Evolutionary conservation across 805 yeast genomes (phyloP), one percentile per base, ranked within the genome.

Genomic region (Yarrowia keelungensis): DNA sequence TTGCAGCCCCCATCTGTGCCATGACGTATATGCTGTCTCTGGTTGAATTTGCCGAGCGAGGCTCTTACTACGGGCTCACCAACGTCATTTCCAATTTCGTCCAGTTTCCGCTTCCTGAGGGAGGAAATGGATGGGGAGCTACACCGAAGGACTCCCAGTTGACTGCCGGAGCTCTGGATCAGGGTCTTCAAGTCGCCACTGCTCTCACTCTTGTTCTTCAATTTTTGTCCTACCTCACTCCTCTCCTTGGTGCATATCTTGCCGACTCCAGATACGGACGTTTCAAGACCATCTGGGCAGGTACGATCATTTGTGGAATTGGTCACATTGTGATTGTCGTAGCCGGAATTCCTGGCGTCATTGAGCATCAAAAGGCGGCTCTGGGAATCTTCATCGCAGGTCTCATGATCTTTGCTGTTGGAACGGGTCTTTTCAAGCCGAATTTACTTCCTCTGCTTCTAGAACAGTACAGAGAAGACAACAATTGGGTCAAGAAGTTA

Each of bases 121-220:
- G 53, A 8, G 53, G 53, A 32, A 49, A 49, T 5, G 53, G 53
- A 16, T 49, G 53, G 53, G 53, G 53, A 49, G 53, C 53, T 32
- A 49, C 53, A 9, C 53, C 53, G 2, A 32, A 32, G 14, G 53
- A 5, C 10, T 49, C 53, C 9, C 53, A 49, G 39, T 12, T 49
- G 22, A 49, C 53, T 9, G 53, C 53, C 8, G 53, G 53, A 8
- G 53, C 53, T 32, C 53, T 49, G 8, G 53, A 32, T n/a, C 53
- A 49, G 39, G 53, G 53, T 49, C 53, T 49, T 32, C 53, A 49
- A 32, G 53, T 32, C 53, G 53, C 53, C 19, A 49, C 39, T 10
- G 53, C 39, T 32, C 53, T 49, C 19, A 32, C 39, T 49, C 53
- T 49, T 2, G 53, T 49, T 32, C 19, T 49, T 14, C 53, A 49